phyloP scores from a whole-genome alignment of 352 stramenopile genomes.

The Phytophthora pinifolia region DNA sequence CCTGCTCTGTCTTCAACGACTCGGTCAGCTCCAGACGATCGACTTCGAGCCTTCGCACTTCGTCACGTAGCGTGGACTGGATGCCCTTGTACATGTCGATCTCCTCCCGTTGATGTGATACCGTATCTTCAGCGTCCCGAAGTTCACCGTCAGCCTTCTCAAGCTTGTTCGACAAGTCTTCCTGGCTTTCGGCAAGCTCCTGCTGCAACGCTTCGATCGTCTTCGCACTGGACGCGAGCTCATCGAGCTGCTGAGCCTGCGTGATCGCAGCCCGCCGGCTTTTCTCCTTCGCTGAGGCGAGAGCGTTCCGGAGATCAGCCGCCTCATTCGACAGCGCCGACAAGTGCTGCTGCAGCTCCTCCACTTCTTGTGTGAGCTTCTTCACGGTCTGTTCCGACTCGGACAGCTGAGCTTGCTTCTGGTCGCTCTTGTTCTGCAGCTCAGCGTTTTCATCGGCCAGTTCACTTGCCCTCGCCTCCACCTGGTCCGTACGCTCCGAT shows the following conservation, averaged over 20 bases:
- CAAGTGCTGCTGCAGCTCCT: slow-evolving; percentile 24
- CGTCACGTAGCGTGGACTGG: slow-evolving; percentile 22
- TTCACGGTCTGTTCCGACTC: slow-evolving; percentile 20
- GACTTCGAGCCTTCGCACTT: slow-evolving; percentile 31
- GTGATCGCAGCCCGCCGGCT: slow-evolving; percentile 10
- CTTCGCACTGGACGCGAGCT: slow-evolving; percentile 16
- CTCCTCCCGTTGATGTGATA: slow-evolving; percentile 18
- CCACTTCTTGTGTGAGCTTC: slow-evolving; percentile 18
- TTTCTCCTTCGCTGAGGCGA: slow-evolving; percentile 26
- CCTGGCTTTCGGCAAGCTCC: slow-evolving; percentile 15
- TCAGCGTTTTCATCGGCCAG: slow-evolving; percentile 18
- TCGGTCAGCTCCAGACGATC: slow-evolving; percentile 30
- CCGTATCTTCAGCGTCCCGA: slow-evolving; percentile 22
- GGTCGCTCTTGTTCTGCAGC: slow-evolving; percentile 22
- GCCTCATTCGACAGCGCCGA: slow-evolving; percentile 14
- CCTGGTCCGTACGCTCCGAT: slow-evolving; percentile 13
- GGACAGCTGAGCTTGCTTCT: slow-evolving; percentile 21
- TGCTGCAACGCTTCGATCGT: slow-evolving; percentile 28
- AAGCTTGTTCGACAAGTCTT: slow-evolving; percentile 20
- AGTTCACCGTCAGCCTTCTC: slow-evolving; percentile 20
- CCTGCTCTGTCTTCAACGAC: slow-evolving; percentile 30
- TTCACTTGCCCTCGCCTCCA: slow-evolving; percentile 11
- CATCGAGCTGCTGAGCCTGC: slow-evolving; percentile 11
- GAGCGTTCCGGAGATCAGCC: slow-evolving; percentile 18
- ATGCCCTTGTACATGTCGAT: slow-evolving; percentile 34